phyloP scores from a whole-genome alignment of 1,139 yeast species.

The Saccharomyces hybrid region DNA sequence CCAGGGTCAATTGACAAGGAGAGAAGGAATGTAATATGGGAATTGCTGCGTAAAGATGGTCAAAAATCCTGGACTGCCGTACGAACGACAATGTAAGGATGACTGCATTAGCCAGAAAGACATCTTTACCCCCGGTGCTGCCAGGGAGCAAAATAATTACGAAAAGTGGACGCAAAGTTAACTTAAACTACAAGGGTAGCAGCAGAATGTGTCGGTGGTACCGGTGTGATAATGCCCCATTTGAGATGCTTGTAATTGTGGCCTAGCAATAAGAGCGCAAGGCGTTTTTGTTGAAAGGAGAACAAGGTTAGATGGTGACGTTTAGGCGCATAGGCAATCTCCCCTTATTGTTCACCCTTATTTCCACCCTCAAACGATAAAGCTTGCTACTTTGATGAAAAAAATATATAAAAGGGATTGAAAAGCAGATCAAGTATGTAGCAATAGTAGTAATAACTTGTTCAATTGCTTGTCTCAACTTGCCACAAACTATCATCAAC shows the following conservation, averaged over 20 bases:
- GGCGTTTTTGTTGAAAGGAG: background rate
- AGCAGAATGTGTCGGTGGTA: background rate
- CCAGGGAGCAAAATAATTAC: background rate
- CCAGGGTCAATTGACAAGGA: background rate
- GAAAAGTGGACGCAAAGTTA: background rate
- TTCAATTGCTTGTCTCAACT: background rate
- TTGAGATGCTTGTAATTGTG: background rate
- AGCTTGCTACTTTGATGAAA: background rate
- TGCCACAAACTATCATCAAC: background rate
- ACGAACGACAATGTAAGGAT: background rate
- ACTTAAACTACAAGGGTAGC: background rate
- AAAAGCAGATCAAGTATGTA: background rate
- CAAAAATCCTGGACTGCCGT: background rate
- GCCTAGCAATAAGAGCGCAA: background rate
- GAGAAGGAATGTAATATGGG: background rate
- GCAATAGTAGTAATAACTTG: background rate
- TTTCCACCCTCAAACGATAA: constrained; percentile 1
- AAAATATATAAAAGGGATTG: background rate
- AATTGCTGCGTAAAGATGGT: background rate
- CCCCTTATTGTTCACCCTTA: constrained; percentile 1
- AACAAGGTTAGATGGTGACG: background rate
- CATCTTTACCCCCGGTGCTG: background rate
- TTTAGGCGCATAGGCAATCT: background rate
- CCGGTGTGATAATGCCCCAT: background rate
- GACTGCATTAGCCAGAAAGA: background rate